Percentiles rank a stretch among this genome's conserved stretches.
Evolutionary conservation across 2,329 filamentous ascomycete species (phyloP).

Genomic region (Colletotrichum eleusines): DNA sequence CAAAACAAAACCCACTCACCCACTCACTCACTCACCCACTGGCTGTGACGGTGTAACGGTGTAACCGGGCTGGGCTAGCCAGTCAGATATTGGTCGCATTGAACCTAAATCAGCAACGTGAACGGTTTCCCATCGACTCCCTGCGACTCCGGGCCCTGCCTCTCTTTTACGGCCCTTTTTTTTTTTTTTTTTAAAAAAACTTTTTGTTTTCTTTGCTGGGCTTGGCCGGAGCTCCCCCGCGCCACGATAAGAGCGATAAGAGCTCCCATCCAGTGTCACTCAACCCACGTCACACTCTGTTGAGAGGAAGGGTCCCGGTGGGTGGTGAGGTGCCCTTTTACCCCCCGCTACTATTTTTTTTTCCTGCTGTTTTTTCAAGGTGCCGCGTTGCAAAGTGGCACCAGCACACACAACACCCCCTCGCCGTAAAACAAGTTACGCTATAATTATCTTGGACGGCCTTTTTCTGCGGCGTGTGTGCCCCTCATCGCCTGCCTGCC

Average conservation of each 20-base stretch:
- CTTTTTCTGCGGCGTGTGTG: slow-evolving; percentile 19
- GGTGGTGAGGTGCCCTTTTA: slow-evolving; percentile 15
- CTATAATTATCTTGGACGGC: slow-evolving; percentile 37
- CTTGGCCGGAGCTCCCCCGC: slow-evolving; percentile 40
- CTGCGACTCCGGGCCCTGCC: slow-evolving; percentile 24
- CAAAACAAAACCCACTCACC: background rate
- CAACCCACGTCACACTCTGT: slow-evolving; percentile 38
- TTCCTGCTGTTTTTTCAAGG: slow-evolving; percentile 19
- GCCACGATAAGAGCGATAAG: slow-evolving; percentile 41
- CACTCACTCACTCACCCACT: too few relatives aligned
- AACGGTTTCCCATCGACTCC: slow-evolving; percentile 24
- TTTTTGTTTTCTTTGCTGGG: slow-evolving; percentile 3
- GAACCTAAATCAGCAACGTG: slow-evolving; percentile 32
- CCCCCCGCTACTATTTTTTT: too few relatives aligned
- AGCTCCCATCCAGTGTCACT: slow-evolving; percentile 25
- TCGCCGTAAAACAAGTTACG: slow-evolving; percentile 34
- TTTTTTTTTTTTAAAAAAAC: too few relatives aligned
- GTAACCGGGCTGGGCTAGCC: slow-evolving; percentile 17
- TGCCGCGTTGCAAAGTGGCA: slow-evolving; percentile 14
- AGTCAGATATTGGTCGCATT: slow-evolving; percentile 18
- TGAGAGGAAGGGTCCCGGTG: slow-evolving; percentile 20
- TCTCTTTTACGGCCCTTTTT: slow-evolving; percentile 4
- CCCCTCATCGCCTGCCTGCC: too few relatives aligned
- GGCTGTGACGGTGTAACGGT: too few relatives aligned
- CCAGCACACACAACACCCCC: slow-evolving; percentile 11